Base-by-base conservation (phyloP, 2,329 filamentous ascomycete species). In the Biscogniauxia mediterranea region DNA sequence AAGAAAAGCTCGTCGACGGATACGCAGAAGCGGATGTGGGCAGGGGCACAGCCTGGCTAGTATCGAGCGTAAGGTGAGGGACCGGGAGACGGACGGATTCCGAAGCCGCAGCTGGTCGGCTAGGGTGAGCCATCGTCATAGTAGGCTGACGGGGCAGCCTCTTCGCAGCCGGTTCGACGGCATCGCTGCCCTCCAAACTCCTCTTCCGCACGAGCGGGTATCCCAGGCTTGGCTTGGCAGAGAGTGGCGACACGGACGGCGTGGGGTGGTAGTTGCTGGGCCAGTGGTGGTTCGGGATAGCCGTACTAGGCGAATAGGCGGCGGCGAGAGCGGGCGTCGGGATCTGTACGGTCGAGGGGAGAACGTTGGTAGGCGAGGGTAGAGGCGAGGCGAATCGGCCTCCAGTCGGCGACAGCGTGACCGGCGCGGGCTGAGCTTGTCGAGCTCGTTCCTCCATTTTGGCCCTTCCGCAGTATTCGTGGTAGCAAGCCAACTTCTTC, bases 391-490 rank as follows among this genome's bases (percentile, higher is more conserved):
- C 72, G 58, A 76, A 79, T 51, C 72, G 65, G 59, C 71, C 75
- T 61, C 71, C 75, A 42, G 71, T 75, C 11, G 77, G 78, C 26
- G 80, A 73, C 5, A 79, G 70, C 59, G 74, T 72, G 52, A 81
- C 64, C 17, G 80, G 76, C 46, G 66, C 57, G 7, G 63, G 42
- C 53, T 69, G 68, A 21, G 57, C 64, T 49, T 70, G 69, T 49
- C 55, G 81, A 78, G 9, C 71, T 59, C 57, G 64, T 56, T 71
- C 71, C 15, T 72, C 69, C 55, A 65, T 75, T 32, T 83, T 83
- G 28, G 91, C 90, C 61, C 85, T 84, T 68, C 93, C 88, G 77
- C 92, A 93, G 77, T 93, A 97, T 57, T 89, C 87, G 66, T 89
- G 88, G 73, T 97, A 97, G 67, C 89, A 89, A 57, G 89, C 85